Evolutionary conservation across 1,139 yeast genomes (phyloP).

Genomic region (Yamadazyma taylorii): DNA sequence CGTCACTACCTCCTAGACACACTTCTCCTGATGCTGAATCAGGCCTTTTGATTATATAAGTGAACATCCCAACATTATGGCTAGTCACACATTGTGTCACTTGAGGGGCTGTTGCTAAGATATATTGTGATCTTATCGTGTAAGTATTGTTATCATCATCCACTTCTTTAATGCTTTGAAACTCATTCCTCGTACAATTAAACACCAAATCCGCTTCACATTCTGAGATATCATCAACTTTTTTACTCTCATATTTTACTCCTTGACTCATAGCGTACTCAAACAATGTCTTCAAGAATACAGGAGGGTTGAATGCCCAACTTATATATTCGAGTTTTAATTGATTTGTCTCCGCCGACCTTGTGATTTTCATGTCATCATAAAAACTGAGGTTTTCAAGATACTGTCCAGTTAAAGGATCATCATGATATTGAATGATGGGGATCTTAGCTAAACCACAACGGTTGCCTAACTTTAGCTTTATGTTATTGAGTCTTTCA

Average conservation of each 20-base stretch:
- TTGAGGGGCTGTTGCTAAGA: slow-evolving; percentile 59
- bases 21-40: slow-evolving; percentile 52
- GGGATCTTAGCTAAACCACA: slow-evolving; percentile 5
- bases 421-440: slow-evolving; percentile 5
- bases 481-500: slow-evolving; percentile 6
- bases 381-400: slow-evolving; percentile 1
- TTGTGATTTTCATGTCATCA: slow-evolving; percentile 2
- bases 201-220: slow-evolving; percentile 49
- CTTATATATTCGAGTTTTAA: slow-evolving; percentile 57
- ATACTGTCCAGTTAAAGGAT: background rate
- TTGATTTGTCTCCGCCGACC: slow-evolving; percentile 29
- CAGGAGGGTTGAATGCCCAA: slow-evolving; percentile 69
- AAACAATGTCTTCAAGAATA: slow-evolving; percentile 48
- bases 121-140: slow-evolving; percentile 72
- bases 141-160: slow-evolving; percentile 49
- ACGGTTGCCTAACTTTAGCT: slow-evolving; percentile 3
- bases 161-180: slow-evolving; percentile 58
- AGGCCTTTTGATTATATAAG: slow-evolving; percentile 72
- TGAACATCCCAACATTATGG: slow-evolving; percentile 56
- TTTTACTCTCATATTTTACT: slow-evolving; percentile 46
- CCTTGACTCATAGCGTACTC: slow-evolving; percentile 44
- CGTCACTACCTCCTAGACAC: slow-evolving; percentile 60
- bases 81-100: slow-evolving; percentile 46
- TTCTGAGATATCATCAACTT: slow-evolving; percentile 51
- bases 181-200: slow-evolving; percentile 72